Conservation (phyloP, 129 eudicot species). For the Apium graveolens region DNA sequence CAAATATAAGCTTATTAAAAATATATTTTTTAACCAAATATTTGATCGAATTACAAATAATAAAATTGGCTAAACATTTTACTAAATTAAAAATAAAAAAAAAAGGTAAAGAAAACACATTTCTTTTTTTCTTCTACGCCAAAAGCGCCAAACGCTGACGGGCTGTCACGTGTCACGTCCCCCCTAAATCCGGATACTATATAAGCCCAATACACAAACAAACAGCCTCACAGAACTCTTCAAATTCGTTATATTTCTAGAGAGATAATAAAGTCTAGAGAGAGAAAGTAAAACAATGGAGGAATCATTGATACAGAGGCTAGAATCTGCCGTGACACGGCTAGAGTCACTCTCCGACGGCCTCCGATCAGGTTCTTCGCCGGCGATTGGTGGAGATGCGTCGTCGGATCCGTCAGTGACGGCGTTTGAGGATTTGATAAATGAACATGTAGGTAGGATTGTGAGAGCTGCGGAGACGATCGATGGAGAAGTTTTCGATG, state of each 20-base stretch:
- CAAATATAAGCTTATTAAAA: too few species aligned
- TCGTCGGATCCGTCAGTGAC: conserved; percentile 69
- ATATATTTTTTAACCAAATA: too few species aligned
- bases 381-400: conserved; percentile 32
- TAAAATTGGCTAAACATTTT: too few species aligned
- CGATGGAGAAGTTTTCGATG: conserved; percentile 70
- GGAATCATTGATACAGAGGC: conserved; percentile 55
- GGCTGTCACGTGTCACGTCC: neutral
- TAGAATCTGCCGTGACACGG: conserved; percentile 71
- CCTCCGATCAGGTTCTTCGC: conserved; percentile 23
- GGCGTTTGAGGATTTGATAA: conserved; percentile 69
- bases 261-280: neutral
- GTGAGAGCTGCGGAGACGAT: conserved; percentile 62
- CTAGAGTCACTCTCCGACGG: conserved; percentile 63
- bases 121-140: neutral
- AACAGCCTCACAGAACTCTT: conserved; percentile 30
- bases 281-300: conserved; percentile 35
- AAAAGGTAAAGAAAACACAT: neutral
- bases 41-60: too few species aligned
- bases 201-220: neutral
- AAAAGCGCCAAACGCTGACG: neutral
- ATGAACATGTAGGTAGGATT: conserved; percentile 39
- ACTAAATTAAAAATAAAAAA: too few species aligned
- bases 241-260: conserved; percentile 16
- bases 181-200: neutral